phyloP scores from a whole-genome alignment of 768 basidiomycete genomes.

The Pholiota conissans region DNA sequence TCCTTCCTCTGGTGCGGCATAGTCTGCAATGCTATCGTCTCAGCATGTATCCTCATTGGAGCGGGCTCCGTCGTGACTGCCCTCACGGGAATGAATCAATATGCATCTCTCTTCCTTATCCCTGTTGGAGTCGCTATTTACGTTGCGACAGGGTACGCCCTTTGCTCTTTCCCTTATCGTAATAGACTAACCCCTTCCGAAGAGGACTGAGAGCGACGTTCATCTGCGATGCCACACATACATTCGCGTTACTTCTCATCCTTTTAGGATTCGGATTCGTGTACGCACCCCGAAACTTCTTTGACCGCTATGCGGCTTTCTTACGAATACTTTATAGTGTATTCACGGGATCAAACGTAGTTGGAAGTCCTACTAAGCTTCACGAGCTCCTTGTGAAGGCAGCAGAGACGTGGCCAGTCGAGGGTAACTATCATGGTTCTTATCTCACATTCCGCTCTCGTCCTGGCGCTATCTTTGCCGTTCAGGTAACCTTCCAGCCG shows the following conservation, averaged over 20 bases:
- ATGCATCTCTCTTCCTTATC: constrained; percentile 39
- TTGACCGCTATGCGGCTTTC: background rate
- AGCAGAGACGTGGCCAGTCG: constrained; percentile 26
- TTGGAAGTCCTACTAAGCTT: constrained; percentile 39
- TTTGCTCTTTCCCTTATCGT: background rate
- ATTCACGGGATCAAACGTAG: constrained; percentile 28
- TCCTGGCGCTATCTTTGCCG: constrained; percentile 23
- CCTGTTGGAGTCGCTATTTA: constrained; percentile 40
- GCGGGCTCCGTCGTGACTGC: constrained; percentile 37
- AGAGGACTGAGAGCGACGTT: constrained; percentile 27
- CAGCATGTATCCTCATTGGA: constrained; percentile 35
- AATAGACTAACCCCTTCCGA: background rate
- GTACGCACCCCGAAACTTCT: background rate
- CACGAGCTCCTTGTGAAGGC: constrained; percentile 32
- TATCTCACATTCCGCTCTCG: constrained; percentile 36
- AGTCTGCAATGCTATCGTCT: constrained; percentile 30
- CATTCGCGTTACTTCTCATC: constrained; percentile 33
- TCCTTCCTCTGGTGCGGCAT: constrained; percentile 27
- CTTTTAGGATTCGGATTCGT: constrained; percentile 18
- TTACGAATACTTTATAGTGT: constrained; percentile 12
- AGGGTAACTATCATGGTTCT: constrained; percentile 34
- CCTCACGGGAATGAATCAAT: constrained; percentile 39
- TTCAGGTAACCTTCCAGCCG: background rate
- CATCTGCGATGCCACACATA: constrained; percentile 15
- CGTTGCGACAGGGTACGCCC: constrained; percentile 22